phyloP scores from a whole-genome alignment of 495 filamentous ascomycete species.

The Penicillium robsamsonii region DNA sequence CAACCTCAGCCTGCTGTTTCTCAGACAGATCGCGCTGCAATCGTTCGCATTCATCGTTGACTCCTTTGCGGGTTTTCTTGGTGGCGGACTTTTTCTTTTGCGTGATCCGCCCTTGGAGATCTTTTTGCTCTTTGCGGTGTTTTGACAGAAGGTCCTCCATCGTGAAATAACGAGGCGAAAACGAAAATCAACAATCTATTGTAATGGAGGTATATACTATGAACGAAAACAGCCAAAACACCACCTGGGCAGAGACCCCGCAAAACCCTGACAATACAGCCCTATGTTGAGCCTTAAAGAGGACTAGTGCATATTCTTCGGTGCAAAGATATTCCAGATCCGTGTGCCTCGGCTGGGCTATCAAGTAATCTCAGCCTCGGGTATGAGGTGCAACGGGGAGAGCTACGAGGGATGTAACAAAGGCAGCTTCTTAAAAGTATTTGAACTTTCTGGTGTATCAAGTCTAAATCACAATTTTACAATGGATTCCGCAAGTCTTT shows the following conservation, averaged over 20 bases:
- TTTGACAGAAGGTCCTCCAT: slow-evolving; percentile 75
- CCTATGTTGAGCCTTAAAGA: slow-evolving; percentile 26
- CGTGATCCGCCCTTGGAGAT: slow-evolving; percentile 78
- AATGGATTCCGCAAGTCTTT: slow-evolving; percentile 57
- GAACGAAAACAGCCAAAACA: slow-evolving; percentile 7
- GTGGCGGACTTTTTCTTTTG: slow-evolving; percentile 94
- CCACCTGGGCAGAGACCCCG: slow-evolving; percentile 20
- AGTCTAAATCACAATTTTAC: slow-evolving; percentile 7
- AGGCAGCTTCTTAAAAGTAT: neutral
- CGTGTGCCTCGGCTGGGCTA: slow-evolving; percentile 24
- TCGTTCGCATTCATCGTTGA: slow-evolving; percentile 79
- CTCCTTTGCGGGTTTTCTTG: slow-evolving; percentile 89
- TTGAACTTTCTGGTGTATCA: neutral
- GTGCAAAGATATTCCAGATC: slow-evolving; percentile 13
- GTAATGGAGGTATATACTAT: neutral
- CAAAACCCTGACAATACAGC: slow-evolving; percentile 33
- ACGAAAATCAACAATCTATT: slow-evolving; percentile 1
- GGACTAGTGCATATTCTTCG: slow-evolving; percentile 17
- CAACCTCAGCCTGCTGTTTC: slow-evolving; percentile 64
- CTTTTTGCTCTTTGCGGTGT: slow-evolving; percentile 85
- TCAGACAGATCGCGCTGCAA: slow-evolving; percentile 69
- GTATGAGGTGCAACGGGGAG: slow-evolving; percentile 20
- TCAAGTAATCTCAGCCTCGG: slow-evolving; percentile 22
- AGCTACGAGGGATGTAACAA: slow-evolving; percentile 16
- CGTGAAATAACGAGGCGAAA: slow-evolving; percentile 3